Evolutionary conservation across 371 early-diverging fungal genomes (phyloP).

Genomic region (Mucor velutinosus): DNA sequence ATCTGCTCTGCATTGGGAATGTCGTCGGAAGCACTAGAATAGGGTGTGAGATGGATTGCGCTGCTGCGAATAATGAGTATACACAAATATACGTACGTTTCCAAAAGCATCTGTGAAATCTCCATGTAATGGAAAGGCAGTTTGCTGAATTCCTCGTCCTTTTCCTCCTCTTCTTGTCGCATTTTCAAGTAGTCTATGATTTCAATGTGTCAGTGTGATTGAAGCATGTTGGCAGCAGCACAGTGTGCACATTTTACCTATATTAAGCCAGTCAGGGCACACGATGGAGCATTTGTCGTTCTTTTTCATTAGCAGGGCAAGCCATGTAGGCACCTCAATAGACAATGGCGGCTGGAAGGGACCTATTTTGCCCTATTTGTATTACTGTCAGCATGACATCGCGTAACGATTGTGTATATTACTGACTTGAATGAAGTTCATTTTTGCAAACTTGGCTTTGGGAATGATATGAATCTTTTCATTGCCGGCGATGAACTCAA

Average conservation of each 20-base stretch:
- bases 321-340: slow-evolving; percentile 83
- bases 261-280: slow-evolving; percentile 81
- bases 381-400: not conserved
- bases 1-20: slow-evolving; percentile 73
- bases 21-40: slow-evolving; percentile 76
- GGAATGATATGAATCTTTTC: slow-evolving; percentile 76
- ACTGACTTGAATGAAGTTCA: slow-evolving; percentile 69
- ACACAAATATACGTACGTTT: slow-evolving; percentile 50
- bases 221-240: not conserved
- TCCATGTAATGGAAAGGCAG: slow-evolving; percentile 86
- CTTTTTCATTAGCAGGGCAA: slow-evolving; percentile 82
- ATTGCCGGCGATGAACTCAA: slow-evolving; percentile 85
- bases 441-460: slow-evolving; percentile 55
- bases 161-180: slow-evolving; percentile 62
- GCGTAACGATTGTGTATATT: not conserved
- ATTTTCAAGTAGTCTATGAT: slow-evolving; percentile 56
- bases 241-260: slow-evolving; percentile 7
- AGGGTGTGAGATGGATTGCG: not conserved
- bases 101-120: slow-evolving; percentile 74
- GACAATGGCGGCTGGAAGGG: slow-evolving; percentile 73
- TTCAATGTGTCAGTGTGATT: not conserved
- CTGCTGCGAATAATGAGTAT: not conserved
- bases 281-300: slow-evolving; percentile 80
- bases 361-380: slow-evolving; percentile 9
- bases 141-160: slow-evolving; percentile 64